A percentile compares a stretch with the other conserved stretches of the same genome.
These are phyloP conservation scores for Calocera cornea DNA, from an alignment of 768 basidiomycete species.

Conservation along the genomic window DNA sequence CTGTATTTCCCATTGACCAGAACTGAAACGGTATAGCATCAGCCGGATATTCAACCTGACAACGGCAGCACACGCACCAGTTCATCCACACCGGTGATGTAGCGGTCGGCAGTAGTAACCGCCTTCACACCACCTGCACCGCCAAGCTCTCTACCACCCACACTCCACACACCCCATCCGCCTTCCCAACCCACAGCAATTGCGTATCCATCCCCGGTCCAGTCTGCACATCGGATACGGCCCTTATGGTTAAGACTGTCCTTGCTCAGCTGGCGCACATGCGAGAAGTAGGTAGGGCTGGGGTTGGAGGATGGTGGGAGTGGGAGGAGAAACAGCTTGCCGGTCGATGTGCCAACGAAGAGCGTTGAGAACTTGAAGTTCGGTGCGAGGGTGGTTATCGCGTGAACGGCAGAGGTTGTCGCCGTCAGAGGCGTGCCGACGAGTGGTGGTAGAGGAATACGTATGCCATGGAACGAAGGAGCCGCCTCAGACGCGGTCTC, in stretches of 20 bases:
- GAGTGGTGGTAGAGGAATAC: background rate
- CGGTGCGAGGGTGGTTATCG: background rate
- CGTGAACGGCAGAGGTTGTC: background rate
- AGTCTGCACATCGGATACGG: constrained; percentile 38
- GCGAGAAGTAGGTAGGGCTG: background rate
- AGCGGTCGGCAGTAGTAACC: constrained; percentile 33
- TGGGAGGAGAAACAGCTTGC: background rate
- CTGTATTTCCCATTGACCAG: background rate
- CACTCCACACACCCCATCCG: constrained; percentile 85
- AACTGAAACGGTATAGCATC: background rate
- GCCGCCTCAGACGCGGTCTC: background rate
- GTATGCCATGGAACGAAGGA: background rate
- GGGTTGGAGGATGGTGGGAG: background rate
- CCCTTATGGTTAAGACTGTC: background rate
- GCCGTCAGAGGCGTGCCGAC: background rate
- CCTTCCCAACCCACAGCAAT: constrained; percentile 82
- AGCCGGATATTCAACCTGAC: background rate
- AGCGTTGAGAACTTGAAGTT: constrained; percentile 3
- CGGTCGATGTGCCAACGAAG: background rate
- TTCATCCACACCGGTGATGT: background rate
- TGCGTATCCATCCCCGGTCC: constrained; percentile 93
- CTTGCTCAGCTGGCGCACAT: background rate
- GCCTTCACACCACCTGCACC: constrained; percentile 23
- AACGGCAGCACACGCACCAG: background rate
- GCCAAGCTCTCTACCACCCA: constrained; percentile 40